Evolutionary conservation across 1,284 basidiomycete species (phyloP).

Genomic region (Leccinum insigne): DNA sequence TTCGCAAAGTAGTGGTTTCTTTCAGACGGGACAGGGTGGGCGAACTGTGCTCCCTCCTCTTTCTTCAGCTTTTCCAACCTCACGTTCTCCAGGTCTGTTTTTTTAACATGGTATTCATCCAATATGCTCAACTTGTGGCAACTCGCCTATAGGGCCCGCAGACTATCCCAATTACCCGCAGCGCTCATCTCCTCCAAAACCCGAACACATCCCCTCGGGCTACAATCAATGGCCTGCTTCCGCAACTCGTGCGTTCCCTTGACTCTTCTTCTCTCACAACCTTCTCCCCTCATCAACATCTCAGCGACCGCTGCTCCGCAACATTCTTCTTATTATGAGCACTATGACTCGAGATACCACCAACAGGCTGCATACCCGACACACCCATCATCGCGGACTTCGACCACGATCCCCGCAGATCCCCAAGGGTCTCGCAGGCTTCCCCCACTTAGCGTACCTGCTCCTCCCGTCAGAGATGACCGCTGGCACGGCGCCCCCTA

Average conservation of each 20-base stretch:
- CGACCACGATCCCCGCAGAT: conserved; percentile 44
- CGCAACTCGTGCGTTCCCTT: conserved; percentile 42
- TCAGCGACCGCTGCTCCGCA: conserved; percentile 41
- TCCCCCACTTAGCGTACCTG: conserved; percentile 45
- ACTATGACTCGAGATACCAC: conserved; percentile 56
- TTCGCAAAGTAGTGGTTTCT: conserved; percentile 61
- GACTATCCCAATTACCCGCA: conserved; percentile 60
- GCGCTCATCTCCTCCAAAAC: conserved; percentile 58
- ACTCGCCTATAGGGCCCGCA: conserved; percentile 49
- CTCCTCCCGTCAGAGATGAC: conserved; percentile 37
- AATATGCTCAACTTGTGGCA: conserved; percentile 54
- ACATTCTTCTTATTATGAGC: conserved; percentile 52
- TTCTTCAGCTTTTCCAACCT: conserved; percentile 79
- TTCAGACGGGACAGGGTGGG: conserved; percentile 79
- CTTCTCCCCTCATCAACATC: conserved; percentile 8
- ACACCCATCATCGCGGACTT: conserved; percentile 46
- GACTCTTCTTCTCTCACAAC: neutral
- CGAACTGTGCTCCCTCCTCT: conserved; percentile 83
- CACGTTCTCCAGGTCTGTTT: conserved; percentile 84
- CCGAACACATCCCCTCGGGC: conserved; percentile 50
- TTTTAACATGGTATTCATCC: conserved; percentile 49
- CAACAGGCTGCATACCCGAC: conserved; percentile 43
- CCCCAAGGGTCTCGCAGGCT: conserved; percentile 46
- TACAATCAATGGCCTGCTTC: conserved; percentile 55
- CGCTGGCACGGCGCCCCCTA: conserved; percentile 46